Conservation (phyloP, 2,329 filamentous ascomycete species). For the Stagonosporopsis chrysanthemi region DNA sequence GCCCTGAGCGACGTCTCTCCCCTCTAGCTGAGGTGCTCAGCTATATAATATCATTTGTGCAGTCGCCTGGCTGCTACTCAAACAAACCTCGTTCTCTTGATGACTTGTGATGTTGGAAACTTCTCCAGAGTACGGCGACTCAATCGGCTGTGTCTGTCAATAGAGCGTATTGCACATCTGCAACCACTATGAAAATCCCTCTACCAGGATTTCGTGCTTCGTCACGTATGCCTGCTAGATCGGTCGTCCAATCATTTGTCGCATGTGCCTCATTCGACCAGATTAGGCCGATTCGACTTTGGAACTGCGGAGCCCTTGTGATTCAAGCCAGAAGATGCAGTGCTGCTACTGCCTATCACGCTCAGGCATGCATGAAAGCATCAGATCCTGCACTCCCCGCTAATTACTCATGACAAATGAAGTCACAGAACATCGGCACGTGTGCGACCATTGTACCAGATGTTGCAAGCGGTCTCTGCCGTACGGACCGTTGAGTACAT, state of each 20-base stretch:
- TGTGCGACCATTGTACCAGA: slow-evolving; percentile 5
- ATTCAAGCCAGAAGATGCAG: not conserved
- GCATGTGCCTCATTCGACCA: not conserved
- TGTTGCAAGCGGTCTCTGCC: slow-evolving; percentile 10
- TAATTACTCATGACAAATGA: not conserved
- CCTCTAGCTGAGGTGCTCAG: slow-evolving; percentile 16
- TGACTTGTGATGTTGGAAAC: not conserved
- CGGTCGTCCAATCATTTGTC: not conserved
- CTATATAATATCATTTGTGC: slow-evolving; percentile 30
- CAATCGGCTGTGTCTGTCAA: not conserved
- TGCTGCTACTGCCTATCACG: not conserved
- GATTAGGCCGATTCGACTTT: not conserved
- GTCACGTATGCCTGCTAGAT: not conserved
- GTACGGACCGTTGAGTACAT: slow-evolving; percentile 17
- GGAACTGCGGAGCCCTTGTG: not conserved
- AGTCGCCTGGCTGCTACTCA: slow-evolving; percentile 2
- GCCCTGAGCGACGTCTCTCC: slow-evolving; percentile 21
- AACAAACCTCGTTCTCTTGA: not conserved
- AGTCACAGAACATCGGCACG: not conserved
- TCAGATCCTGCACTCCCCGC: not conserved
- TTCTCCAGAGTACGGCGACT: not conserved
- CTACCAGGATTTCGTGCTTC: not conserved
- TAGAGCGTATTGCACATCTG: not conserved
- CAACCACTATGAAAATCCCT: not conserved
- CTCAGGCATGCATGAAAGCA: not conserved